These are phyloP conservation scores for Prunus salicina DNA, from an alignment of 306 rosid genomes.

Conservation along the genomic window DNA sequence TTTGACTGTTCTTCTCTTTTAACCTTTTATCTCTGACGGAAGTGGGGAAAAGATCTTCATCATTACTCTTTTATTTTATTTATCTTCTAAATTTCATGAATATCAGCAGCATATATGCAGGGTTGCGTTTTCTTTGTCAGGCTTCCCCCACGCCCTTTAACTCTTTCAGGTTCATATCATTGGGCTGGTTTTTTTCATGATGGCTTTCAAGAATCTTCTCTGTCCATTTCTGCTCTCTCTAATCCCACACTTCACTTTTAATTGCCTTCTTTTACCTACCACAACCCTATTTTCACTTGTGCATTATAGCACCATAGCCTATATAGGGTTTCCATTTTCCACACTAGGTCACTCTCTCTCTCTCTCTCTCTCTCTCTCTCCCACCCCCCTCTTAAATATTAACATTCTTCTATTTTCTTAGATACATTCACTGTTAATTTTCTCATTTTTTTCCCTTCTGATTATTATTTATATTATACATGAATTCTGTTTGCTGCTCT, in stretches of 20 bases:
- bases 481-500: background rate
- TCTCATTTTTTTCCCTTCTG: background rate
- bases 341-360: background rate
- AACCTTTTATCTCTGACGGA: slow-evolving; percentile 29
- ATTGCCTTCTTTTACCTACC: slow-evolving; percentile 10
- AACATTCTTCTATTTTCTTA: background rate
- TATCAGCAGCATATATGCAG: slow-evolving; percentile 6
- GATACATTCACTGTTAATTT: background rate
- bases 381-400: background rate
- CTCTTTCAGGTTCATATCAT: slow-evolving; percentile 29
- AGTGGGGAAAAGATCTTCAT: slow-evolving; percentile 31
- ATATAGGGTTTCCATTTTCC: slow-evolving; percentile 17
- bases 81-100: slow-evolving; percentile 35
- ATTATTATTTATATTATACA: background rate
- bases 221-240: slow-evolving; percentile 36
- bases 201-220: slow-evolving; percentile 42
- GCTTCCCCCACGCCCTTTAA: background rate
- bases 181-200: slow-evolving; percentile 26
- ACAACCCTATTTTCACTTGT: slow-evolving; percentile 10
- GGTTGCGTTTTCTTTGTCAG: slow-evolving; percentile 24
- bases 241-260: background rate
- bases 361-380: too few relatives aligned
- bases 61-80: slow-evolving; percentile 30
- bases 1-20: slow-evolving; percentile 31
- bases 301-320: background rate